Evolutionary conservation across 331 rosid species (phyloP), one percentile per base, ranked within the genome.

Genomic region (Saraca asoca): DNA sequence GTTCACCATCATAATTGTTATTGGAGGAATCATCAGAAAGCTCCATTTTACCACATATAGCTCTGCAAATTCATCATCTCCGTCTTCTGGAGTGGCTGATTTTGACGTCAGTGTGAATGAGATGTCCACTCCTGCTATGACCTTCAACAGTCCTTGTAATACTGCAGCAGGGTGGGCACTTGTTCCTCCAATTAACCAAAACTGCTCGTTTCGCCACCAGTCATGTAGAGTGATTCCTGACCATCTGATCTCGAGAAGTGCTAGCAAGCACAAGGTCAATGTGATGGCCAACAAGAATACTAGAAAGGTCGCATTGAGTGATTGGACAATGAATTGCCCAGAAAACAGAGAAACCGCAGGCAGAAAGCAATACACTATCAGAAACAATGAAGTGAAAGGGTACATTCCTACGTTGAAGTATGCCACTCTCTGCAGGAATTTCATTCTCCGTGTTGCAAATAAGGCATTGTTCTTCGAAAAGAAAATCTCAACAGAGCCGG

Each of bases 121-220:
- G 65, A 90, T 87, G 60, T 90, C 95, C 11, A 90, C 95, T 78
- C 96, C 96, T 11, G 95, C 95, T 38, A 90, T 80, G 41, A 90
- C 95, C 78, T 90, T 90, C 74, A 90, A 55, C 51, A 90, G 57
- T 2, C 96, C 96, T 79, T 87, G 96, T 6, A 90, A 59, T 54
- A 90, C 92, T 41, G 95, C 95, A 18, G 90, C 90, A n/a, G 95
- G 90, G 52, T 90, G 96, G 1, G 96, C 91, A 68, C 95, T 90
- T 3, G 96, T 90, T 41, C 96, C 96, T 0, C 96, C 96, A 5
- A 90, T 90, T 18, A 90, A 53, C 96, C 96, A 90, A 68, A 90
- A 90, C 59, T 90, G 96, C 24, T 90, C 95, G 20, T 90, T 90
- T 62, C 96, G 68, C 96, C 96, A 90, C 96, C 95, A 90, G 0